Percentiles rank a stretch among this genome's conserved stretches.
Conservation (phyloP, 2,329 filamentous ascomycete species). For the Emmonsiellopsis sp. region DNA sequence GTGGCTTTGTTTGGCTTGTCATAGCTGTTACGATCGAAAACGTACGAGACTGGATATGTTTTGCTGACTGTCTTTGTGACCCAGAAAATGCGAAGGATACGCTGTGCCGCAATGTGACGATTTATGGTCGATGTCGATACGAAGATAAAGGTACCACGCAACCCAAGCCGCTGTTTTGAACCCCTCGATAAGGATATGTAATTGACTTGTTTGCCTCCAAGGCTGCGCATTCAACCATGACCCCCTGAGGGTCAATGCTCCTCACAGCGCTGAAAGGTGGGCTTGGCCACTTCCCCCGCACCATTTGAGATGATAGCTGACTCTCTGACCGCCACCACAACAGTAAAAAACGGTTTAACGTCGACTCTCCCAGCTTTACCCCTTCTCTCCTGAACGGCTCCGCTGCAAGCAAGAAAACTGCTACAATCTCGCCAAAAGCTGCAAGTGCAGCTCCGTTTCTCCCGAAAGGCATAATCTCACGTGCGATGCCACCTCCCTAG, state of each 20-base stretch:
- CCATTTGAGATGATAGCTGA: not conserved
- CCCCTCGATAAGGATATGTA: not conserved
- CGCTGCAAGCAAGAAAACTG: conserved; percentile 50
- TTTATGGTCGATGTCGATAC: conserved; percentile 88
- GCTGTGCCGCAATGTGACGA: conserved; percentile 82
- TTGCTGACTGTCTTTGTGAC: conserved; percentile 4
- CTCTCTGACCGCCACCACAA: not conserved
- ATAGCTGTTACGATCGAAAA: not conserved
- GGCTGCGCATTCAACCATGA: conserved; percentile 84
- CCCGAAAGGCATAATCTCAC: conserved; percentile 27
- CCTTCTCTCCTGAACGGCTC: conserved; percentile 46
- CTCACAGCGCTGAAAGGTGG: conserved; percentile 33
- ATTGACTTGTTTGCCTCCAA: conserved; percentile 19
- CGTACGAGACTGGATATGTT: not conserved
- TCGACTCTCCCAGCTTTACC: conserved; percentile 93
- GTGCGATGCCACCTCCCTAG: conserved; percentile 18
- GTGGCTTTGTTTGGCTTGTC: not conserved
- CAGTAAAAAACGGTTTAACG: conserved; percentile 69
- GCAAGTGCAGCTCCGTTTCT: conserved; percentile 66
- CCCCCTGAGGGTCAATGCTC: conserved; percentile 49
- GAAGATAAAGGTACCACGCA: conserved; percentile 61
- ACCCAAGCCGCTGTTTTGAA: not conserved
- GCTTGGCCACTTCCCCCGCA: conserved; percentile 4
- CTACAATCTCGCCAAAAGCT: conserved; percentile 73
- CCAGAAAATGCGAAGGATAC: conserved; percentile 75